phyloP scores from a whole-genome alignment of 2,329 filamentous ascomycete species.

The Nigrograna mackinnonii region DNA sequence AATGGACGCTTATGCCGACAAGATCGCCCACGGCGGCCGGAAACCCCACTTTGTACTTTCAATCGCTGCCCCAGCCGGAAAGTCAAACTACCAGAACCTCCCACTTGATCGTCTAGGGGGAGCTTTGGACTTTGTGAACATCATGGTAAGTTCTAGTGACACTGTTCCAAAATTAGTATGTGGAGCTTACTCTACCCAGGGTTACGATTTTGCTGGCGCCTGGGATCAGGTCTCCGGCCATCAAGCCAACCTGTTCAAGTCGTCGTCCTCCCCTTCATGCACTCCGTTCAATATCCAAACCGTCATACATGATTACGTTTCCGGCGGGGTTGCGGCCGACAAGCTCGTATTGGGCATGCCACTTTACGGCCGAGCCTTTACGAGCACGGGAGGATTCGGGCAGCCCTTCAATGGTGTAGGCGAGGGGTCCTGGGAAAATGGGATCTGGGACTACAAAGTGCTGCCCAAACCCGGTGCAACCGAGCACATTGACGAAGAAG shows the following conservation, averaged over 20 bases:
- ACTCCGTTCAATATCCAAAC: conserved; percentile 80
- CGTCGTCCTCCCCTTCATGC: conserved; percentile 56
- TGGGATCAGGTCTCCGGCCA: conserved; percentile 78
- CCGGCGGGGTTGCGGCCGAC: conserved; percentile 59
- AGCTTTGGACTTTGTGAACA: conserved; percentile 53
- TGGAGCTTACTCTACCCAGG: too few relatives aligned
- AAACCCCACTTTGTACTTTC: conserved; percentile 48
- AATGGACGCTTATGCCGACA: conserved; percentile 44
- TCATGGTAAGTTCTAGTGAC: conserved; percentile 41
- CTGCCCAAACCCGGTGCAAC: conserved; percentile 70
- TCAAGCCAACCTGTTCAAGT: conserved; percentile 76
- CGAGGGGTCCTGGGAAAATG: conserved; percentile 76
- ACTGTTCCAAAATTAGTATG: not conserved
- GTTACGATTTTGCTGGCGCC: conserved; percentile 67
- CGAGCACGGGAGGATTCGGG: conserved; percentile 76
- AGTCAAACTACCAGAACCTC: conserved; percentile 46
- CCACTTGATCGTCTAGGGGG: conserved; percentile 45
- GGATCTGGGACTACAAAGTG: conserved; percentile 81
- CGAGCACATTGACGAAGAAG: conserved; percentile 66
- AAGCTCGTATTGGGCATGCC: conserved; percentile 94
- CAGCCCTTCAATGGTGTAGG: conserved; percentile 72
- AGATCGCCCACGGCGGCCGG: conserved; percentile 23
- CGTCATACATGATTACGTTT: conserved; percentile 72
- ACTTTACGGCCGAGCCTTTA: conserved; percentile 85
- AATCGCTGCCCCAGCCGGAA: conserved; percentile 49